Base-by-base conservation (phyloP, 179 eudicot species). In the Nepenthes alata region DNA sequence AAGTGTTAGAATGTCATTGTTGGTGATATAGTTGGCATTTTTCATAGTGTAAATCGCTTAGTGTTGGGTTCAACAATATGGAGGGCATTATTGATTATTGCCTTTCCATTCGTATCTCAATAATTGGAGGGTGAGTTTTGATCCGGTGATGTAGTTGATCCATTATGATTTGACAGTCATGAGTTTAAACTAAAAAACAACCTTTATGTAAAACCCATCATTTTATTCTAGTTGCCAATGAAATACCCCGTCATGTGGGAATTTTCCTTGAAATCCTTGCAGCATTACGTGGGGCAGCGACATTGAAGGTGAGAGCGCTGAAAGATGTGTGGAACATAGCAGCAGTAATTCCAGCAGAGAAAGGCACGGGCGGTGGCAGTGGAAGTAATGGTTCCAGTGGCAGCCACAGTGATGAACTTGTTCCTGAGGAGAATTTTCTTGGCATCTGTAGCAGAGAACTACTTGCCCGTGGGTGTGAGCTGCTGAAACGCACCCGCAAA, bases 281-380 rank as follows among this genome's bases (percentile, higher is more conserved):
- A 91, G 98, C 98, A 45, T 57, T 91, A 57, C 91, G 96, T 16
- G 98, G 98, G 52, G 98, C 82, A n/a, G 96, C 95, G 5, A 88
- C 98, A 47, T 71, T 91, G 67, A 91, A 86, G 79, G 91, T 85
- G n/a, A 84, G 98, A 69, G 78, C 91, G 37, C 57, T 91, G 70
- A 91, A 91, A 80, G 98, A 91, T 36, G 95, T 83, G 10, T 83
- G 91, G 84, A 84, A 84, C 67, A 74, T 85, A 45, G 87, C 95
- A 47, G 78, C 95, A 0, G 95, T 84, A 62, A 75, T 77, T 35
- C 81, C 86, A 13, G 64, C 78, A 12, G 98, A 88, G 55, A 88
- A 81, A 70, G 89, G 81, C 41, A 70, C 56, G 37, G 60, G 59
- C 6, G 78, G 67, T 8, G 74, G 69, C 5, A 62, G 56, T 34